Evolutionary conservation across 2,329 filamentous ascomycete species (phyloP), one percentile per base, ranked within the genome.

Genomic region (Arthrobotrys musiformis): DNA sequence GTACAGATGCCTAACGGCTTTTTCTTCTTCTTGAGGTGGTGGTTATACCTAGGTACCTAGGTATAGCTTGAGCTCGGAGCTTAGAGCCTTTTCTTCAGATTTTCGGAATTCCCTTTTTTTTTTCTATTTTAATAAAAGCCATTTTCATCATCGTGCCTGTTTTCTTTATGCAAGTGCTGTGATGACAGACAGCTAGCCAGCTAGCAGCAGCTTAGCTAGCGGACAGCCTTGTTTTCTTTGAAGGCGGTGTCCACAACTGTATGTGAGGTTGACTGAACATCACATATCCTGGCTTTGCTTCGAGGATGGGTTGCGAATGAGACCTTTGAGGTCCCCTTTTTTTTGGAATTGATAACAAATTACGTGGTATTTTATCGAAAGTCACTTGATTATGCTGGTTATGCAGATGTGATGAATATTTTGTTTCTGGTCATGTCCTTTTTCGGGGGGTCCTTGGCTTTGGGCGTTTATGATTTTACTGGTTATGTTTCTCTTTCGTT

Each of bases 141-240:
- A 67, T 54, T 50, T 54, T 42, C 62, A 67, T 67, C 62, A 67
- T 67, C 22, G 46, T 35, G 30, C 35, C 40, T 37, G 15, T 2
- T 1, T 28, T 17, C 52, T 52, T 22, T 19, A 48, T 50, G 46
- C 48, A 52, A 52, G 48, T 52, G 48, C 44, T 48, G n/a, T n/a
- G 44, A 22, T 48, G 44, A 48, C 44, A 48, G 44, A 50, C 46
- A 52, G 48, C 33, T 40, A 35, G 52, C 26, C 35, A 56, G n/a
- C n/a, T n/a, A n/a, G n/a, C n/a, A n/a, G n/a, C n/a, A n/a, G 26
- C 28, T 35, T 60, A 60, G 33, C 33, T 61, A 42, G 35, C 19
- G 17, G 35, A 37, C 52, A 58, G 52, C 52, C 48, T 52, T 52
- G 26, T 30, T 30, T 30, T 28, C 11, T 30, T 33, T 17, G 24